Conservation (phyloP, 164 flowering plant genomes). For the Vitis cinerea region DNA sequence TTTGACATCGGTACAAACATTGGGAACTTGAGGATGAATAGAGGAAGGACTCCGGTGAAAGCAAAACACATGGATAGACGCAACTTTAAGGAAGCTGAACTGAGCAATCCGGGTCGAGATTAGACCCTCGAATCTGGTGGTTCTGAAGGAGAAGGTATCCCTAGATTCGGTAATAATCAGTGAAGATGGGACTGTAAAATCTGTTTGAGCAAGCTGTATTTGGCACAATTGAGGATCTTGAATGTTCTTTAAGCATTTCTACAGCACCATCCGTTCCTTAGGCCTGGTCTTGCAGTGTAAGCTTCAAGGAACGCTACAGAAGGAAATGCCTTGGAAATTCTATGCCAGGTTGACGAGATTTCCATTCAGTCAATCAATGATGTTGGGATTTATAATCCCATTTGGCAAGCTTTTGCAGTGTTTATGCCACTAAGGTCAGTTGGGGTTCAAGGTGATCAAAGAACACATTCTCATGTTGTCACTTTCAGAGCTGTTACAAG, state of each 20-base stretch:
- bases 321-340: constrained; percentile 79
- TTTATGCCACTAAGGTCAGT: constrained; percentile 77
- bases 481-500: constrained; percentile 96
- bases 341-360: constrained; percentile 97
- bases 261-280: constrained; percentile 98
- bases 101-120: too few relatives aligned
- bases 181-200: too few relatives aligned
- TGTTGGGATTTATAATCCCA: constrained; percentile 86
- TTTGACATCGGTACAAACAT: too few relatives aligned
- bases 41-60: too few relatives aligned
- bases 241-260: constrained; percentile 78
- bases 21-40: too few relatives aligned
- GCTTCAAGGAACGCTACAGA: constrained; percentile 86
- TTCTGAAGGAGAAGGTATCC: too few relatives aligned
- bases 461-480: constrained; percentile 91
- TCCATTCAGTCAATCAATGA: constrained; percentile 91
- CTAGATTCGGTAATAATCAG: too few relatives aligned
- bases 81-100: too few relatives aligned
- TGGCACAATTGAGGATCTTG: constrained; percentile 38
- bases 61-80: too few relatives aligned
- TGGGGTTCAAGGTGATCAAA: constrained; percentile 98
- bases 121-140: too few relatives aligned
- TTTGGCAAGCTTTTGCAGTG: constrained; percentile 99
- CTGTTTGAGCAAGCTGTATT: too few relatives aligned
- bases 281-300: constrained; percentile 97